A percentile compares a stretch with the other conserved stretches of the same genome.
These are phyloP conservation scores for Macrolepiota dolichaula DNA, from an alignment of 768 basidiomycete species.

Conservation along the genomic window DNA sequence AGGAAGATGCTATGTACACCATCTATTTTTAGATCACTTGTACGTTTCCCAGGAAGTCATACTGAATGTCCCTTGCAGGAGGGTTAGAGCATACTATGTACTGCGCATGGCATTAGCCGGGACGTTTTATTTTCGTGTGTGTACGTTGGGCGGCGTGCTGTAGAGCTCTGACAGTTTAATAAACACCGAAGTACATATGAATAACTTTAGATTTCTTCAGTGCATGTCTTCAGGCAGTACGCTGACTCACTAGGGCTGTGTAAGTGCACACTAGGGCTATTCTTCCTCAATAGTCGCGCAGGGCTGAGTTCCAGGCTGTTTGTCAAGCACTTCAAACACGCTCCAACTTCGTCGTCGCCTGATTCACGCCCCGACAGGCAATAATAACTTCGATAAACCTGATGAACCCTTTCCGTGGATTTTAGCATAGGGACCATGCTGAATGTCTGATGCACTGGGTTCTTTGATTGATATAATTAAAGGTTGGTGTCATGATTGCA, in stretches of 20 bases:
- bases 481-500: too few relatives aligned
- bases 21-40: too few relatives aligned
- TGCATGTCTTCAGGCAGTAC: background rate
- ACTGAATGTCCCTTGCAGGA: too few relatives aligned
- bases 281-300: background rate
- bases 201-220: background rate
- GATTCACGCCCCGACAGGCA: background rate
- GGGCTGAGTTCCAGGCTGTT: background rate
- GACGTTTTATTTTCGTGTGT: too few relatives aligned
- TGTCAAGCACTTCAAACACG: background rate
- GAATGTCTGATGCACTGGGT: background rate
- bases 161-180: too few relatives aligned
- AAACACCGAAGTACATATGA: background rate
- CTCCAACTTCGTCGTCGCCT: background rate
- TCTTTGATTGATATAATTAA: too few relatives aligned
- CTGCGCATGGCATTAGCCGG: too few relatives aligned
- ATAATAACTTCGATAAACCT: background rate
- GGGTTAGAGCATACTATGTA: too few relatives aligned
- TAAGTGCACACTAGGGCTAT: background rate
- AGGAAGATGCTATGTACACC: too few relatives aligned
- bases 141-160: too few relatives aligned
- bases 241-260: background rate
- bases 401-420: background rate
- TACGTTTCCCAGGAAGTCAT: too few relatives aligned
- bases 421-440: background rate